Evolutionary conservation across 169 alveolate genomes (phyloP), one percentile per base, ranked within the genome.

Genomic region (Amoebophrya sp.): DNA sequence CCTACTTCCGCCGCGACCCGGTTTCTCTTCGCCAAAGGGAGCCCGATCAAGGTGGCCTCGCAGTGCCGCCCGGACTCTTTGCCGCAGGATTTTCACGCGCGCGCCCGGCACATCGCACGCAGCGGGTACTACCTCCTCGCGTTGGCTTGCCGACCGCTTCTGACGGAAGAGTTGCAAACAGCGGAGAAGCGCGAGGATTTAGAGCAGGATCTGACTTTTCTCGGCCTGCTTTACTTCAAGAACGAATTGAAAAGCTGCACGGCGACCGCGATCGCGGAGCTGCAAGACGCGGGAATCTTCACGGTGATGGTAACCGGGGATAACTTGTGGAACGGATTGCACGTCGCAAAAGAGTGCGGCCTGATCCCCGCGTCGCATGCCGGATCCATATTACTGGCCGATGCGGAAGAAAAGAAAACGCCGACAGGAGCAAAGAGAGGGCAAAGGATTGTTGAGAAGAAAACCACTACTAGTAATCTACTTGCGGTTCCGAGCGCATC

Each of bases 271-370:
- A 95, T 97, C 41, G 91, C 94, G 89, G 77, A 92, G 25, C 92
- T 97, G 38, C 94, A 94, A 91, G 94, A 89, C 55, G 97, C 96
- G 12, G 95, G 94, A 66, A 91, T 97, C 25, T 77, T 91, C 92
- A 94, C 93, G n/a, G 96, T 89, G 40, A 39, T 89, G 91, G 14
- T 95, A 10, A 55, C 94, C 83, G 83, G 83, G 7, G 83, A 66
- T 25, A 66, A 66, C 18, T 18, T 66, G 35, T 66, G 83, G 83
- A 66, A 66, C 83, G 83, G 83, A 7, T n/a, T 66, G 29, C 83
- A 66, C 18, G 35, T 66, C 35, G 83, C 83, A 3, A 66, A 66
- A n/a, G 35, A 66, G 18, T 12, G 83, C 83, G 35, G 38, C 10
- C 18, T 66, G 83, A 66, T 66, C 0, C n/a, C n/a, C n/a, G n/a